Evolutionary conservation across 352 stramenopile species (phyloP), one percentile per base, ranked within the genome.

Genomic region (Pythium brassicae): DNA sequence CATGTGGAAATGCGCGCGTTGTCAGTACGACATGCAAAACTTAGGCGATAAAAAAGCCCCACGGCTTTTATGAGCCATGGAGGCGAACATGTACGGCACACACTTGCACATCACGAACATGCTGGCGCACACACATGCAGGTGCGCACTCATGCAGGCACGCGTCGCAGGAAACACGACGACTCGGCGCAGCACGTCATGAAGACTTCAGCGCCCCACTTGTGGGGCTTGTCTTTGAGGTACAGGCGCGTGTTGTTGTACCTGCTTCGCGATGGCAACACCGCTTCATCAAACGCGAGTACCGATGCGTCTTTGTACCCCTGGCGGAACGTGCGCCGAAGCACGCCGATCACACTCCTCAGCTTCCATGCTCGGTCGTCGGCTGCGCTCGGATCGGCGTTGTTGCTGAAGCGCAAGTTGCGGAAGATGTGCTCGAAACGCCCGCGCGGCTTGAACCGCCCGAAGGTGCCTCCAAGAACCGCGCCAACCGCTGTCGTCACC

Each of bases 391-490:
- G 48, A 3, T 55, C 55, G 10, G 43, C 43, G 40, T 61, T 58
- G 34, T 61, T 55, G 0, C 42, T 58, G 23, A 66, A 50, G 20
- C 55, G 59, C 2, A 66, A 49, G 25, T 66, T 57, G 3, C 37
- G 34, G 40, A 66, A 58, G 8, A 61, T 49, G 22, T 51, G 22
- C 11, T 54, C 47, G 20, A 61, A 61, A 43, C 3, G 23, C 4
- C 27, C 27, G 19, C 43, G n/a, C 4, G 7, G 1, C 43, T 29
- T 48, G n/a, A 19, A 48, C 12, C 39, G 17, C 2, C 39, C 39
- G 14, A 44, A 22, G 3, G 12, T 44, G 12, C 39, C 39, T 3
- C 12, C 39, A 9, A 15, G 14, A 1, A 44, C 17, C 8, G 39
- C 39, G 12, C n/a, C n/a, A n/a, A n/a, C n/a, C n/a, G n/a, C n/a